Percentiles rank a stretch among this genome's conserved stretches.
Evolutionary conservation across 2,329 filamentous ascomycete genomes (phyloP).

Genomic region (Tolypocladium endophyticum): DNA sequence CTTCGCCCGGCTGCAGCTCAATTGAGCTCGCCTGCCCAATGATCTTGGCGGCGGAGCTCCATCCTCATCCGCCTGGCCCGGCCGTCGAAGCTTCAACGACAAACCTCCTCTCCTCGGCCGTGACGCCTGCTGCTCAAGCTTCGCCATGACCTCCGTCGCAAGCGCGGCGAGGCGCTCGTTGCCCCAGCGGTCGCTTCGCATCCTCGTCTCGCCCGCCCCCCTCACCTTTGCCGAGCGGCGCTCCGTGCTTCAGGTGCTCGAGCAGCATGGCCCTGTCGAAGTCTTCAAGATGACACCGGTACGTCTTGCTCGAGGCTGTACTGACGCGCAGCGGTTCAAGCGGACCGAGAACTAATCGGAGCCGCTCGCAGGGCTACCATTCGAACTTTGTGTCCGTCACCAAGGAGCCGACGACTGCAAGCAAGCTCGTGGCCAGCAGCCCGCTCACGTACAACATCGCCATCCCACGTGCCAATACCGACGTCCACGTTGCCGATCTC

Average conservation of each 20-base stretch:
- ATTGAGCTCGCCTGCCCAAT: background rate
- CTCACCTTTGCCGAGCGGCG: slow-evolving; percentile 42
- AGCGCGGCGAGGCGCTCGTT: slow-evolving; percentile 6
- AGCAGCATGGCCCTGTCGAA: slow-evolving; percentile 38
- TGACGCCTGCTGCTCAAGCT: background rate
- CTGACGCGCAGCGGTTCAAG: background rate
- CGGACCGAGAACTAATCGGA: background rate
- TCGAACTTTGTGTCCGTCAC: slow-evolving; percentile 41
- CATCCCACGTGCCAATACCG: slow-evolving; percentile 13
- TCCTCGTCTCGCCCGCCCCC: slow-evolving; percentile 42
- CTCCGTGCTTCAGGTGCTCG: slow-evolving; percentile 40
- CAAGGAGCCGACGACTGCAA: slow-evolving; percentile 25
- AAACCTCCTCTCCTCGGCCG: background rate
- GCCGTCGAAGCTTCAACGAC: background rate
- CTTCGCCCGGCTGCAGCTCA: background rate
- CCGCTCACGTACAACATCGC: slow-evolving; percentile 36
- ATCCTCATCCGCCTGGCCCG: background rate
- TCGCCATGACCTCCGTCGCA: slow-evolving; percentile 5
- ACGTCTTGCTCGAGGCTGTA: background rate
- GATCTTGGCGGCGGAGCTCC: background rate
- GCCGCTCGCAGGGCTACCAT: slow-evolving; percentile 27
- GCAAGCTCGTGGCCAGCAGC: slow-evolving; percentile 28
- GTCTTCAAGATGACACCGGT: slow-evolving; percentile 33
- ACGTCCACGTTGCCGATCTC: slow-evolving; percentile 22
- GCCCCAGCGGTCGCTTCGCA: slow-evolving; percentile 31